phyloP scores from a whole-genome alignment of 2,329 filamentous ascomycete genomes.

The Fusarium citri region DNA sequence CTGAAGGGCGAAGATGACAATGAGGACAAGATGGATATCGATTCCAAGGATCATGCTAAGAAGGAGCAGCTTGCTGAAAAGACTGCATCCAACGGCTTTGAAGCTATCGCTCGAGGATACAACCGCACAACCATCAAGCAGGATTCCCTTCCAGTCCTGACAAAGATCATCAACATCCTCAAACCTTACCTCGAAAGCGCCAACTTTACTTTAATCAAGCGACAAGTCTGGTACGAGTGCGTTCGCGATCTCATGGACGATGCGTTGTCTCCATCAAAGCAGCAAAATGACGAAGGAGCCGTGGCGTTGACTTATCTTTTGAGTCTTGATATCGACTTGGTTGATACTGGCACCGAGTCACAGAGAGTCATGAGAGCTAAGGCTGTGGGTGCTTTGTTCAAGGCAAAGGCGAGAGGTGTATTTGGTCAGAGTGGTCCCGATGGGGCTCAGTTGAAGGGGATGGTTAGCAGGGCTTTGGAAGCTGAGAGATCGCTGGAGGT shows the following conservation, averaged over 20 bases:
- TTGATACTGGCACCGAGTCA: slow-evolving; percentile 62
- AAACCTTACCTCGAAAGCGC: slow-evolving; percentile 54
- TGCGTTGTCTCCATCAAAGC: slow-evolving; percentile 44
- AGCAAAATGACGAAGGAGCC: slow-evolving; percentile 35
- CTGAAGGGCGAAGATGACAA: slow-evolving; percentile 66
- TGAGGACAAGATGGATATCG: slow-evolving; percentile 77
- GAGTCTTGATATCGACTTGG: slow-evolving; percentile 60
- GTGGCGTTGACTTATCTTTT: slow-evolving; percentile 55
- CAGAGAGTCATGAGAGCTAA: slow-evolving; percentile 62
- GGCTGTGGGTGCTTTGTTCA: slow-evolving; percentile 57
- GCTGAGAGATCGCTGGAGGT: slow-evolving; percentile 60
- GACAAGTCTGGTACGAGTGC: slow-evolving; percentile 65
- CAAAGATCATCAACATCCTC: slow-evolving; percentile 55
- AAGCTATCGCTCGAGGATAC: slow-evolving; percentile 64
- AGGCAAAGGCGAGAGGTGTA: slow-evolving; percentile 56
- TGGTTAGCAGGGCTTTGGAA: slow-evolving; percentile 51
- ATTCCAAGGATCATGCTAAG: slow-evolving; percentile 53
- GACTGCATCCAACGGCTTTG: slow-evolving; percentile 62
- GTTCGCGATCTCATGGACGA: slow-evolving; percentile 61
- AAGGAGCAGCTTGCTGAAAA: slow-evolving; percentile 57
- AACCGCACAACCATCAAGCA: slow-evolving; percentile 54
- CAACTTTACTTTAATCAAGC: slow-evolving; percentile 58
- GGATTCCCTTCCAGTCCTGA: slow-evolving; percentile 54
- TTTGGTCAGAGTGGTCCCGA: slow-evolving; percentile 52
- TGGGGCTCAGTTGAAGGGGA: slow-evolving; percentile 48